phyloP scores from a whole-genome alignment of 2,329 filamentous ascomycete genomes.

The Eutypella sp. region DNA sequence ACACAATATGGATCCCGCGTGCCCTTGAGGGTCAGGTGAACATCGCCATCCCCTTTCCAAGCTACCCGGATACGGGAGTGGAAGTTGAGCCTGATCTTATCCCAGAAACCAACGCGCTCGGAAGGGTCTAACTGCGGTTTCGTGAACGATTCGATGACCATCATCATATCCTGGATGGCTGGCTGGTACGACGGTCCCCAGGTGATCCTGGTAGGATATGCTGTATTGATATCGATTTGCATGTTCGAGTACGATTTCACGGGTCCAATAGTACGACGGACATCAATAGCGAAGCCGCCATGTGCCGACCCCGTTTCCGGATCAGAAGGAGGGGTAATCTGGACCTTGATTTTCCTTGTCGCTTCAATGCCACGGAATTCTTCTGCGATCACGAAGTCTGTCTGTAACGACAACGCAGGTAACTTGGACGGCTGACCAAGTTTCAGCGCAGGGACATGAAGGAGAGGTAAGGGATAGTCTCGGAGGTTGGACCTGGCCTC shows the following conservation, averaged over 20 bases:
- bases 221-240: conserved; percentile 86
- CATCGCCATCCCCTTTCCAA: conserved; percentile 94
- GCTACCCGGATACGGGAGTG: conserved; percentile 84
- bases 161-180: conserved; percentile 99
- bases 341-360: conserved; percentile 72
- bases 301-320: conserved; percentile 50
- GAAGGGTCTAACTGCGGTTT: conserved; percentile 93
- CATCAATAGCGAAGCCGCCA: conserved; percentile 75
- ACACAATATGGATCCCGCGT: conserved; percentile 89
- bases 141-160: conserved; percentile 95
- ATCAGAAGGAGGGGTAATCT: conserved; percentile 71
- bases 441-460: conserved; percentile 84
- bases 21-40: conserved; percentile 88
- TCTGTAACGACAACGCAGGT: conserved; percentile 76
- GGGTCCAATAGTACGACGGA: conserved; percentile 84
- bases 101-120: conserved; percentile 95
- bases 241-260: conserved; percentile 97
- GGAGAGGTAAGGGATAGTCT: conserved; percentile 87
- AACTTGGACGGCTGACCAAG: conserved; percentile 72
- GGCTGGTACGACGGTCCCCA: conserved; percentile 98
- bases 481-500: conserved; percentile 82
- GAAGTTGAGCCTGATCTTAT: conserved; percentile 92
- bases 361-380: conserved; percentile 81
- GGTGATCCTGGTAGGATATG: conserved; percentile 84
- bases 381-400: conserved; percentile 93